These are phyloP conservation scores for Zygosaccharomyces pseudobailii DNA, from an alignment of 1,139 yeast species.

Conservation along the genomic window DNA sequence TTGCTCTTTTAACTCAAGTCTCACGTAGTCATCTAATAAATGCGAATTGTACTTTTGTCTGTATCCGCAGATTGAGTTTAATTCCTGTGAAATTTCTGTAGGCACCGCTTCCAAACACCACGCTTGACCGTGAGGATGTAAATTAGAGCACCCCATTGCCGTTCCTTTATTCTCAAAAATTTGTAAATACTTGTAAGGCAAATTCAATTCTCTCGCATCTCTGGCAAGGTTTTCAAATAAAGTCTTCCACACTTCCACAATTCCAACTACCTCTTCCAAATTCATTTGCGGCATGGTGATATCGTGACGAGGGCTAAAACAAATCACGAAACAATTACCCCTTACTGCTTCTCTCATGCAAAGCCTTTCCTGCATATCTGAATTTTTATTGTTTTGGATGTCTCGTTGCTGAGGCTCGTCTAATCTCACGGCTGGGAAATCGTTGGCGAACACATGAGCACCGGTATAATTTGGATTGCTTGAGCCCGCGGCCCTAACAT, in stretches of 20 bases:
- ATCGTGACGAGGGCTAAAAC: slow-evolving; percentile 70
- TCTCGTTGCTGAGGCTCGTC: slow-evolving; percentile 48
- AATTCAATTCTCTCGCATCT: slow-evolving; percentile 39
- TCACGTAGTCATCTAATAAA: slow-evolving; percentile 61
- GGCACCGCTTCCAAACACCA: slow-evolving; percentile 71
- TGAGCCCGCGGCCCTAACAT: slow-evolving; percentile 60
- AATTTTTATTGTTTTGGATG: slow-evolving; percentile 11
- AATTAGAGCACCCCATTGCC: slow-evolving; percentile 80
- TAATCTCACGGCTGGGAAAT: slow-evolving; percentile 63
- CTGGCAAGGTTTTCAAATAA: slow-evolving; percentile 43
- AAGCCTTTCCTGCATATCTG: slow-evolving; percentile 40
- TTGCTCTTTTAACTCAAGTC: slow-evolving; percentile 48
- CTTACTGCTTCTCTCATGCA: slow-evolving; percentile 56
- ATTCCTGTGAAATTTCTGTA: slow-evolving; percentile 61
- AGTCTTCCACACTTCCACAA: slow-evolving; percentile 56
- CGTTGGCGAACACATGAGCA: slow-evolving; percentile 62
- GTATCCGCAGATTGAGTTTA: slow-evolving; percentile 49
- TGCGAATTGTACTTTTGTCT: slow-evolving; percentile 43
- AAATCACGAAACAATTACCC: slow-evolving; percentile 68
- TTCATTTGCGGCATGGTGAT: slow-evolving; percentile 64
- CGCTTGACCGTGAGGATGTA: slow-evolving; percentile 78
- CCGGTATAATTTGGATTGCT: slow-evolving; percentile 52
- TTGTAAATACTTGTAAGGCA: slow-evolving; percentile 58
- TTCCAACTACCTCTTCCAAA: slow-evolving; percentile 40
- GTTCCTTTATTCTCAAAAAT: slow-evolving; percentile 75